Base-by-base conservation (phyloP, 345 rosid species). In the Gynandropsis gynandra region DNA sequence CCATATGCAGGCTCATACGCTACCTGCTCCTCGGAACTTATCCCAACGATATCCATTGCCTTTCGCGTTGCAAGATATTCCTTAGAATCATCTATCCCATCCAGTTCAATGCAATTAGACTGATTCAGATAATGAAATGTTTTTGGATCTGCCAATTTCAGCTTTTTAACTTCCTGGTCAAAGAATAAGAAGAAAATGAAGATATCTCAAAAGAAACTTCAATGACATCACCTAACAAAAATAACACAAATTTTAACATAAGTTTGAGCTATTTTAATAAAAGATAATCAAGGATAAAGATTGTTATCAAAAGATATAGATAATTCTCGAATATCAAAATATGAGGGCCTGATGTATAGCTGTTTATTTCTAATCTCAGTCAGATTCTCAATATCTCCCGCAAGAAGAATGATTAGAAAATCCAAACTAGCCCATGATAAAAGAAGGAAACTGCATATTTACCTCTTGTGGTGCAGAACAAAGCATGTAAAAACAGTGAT, bases 401-500 rank as follows among this genome's bases (percentile, higher is more conserved):
- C 31, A 46, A 13, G 14, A 15, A 42, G 20, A 17, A 8, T 43
- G 32, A 39, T 56, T 40, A 8, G 43, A 54, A 42, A 20, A 67
- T 53, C 11, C 27, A 64, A 34, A 39, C 29, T 24, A 24, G 2
- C 29, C 2, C 29, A 24, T 24, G 2, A 24, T 2, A 24, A 24
- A 24, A 24, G 29, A 21, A 47, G 65, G 10, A 38, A 52, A 52
- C 46, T 13, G 40, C 52, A 59, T 42, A 64, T 72, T 72, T 72
- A 92, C 98, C 90, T 88, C 94, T 27, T 65, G 59, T 18, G 99
- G 99, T 37, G 97, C 99, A 62, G 97, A 79, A 71, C 99, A 93
- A 50, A 93, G 95, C 97, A 93, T 87, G 78, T 93, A 93, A 81
- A 93, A 93, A 72, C 99, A 93, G 67, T 93, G 99, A 73, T 93